These are phyloP conservation scores for Yamadazyma scolyti DNA, from an alignment of 805 yeast species.

Conservation along the genomic window DNA sequence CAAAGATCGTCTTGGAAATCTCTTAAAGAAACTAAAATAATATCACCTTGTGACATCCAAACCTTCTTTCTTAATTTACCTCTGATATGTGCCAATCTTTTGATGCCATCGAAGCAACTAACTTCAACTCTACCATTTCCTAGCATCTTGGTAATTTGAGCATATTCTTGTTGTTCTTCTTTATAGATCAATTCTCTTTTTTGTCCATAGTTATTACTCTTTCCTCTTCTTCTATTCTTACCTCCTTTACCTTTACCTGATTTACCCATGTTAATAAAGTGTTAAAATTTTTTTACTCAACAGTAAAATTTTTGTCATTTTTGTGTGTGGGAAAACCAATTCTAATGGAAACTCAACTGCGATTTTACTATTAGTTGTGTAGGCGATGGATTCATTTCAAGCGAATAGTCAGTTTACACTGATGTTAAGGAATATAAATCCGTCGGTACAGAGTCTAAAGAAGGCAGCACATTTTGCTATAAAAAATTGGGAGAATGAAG, in stretches of 20 bases:
- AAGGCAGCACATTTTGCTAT: slow-evolving; percentile 56
- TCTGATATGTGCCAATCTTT: slow-evolving; percentile 96
- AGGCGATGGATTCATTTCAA: slow-evolving; percentile 81
- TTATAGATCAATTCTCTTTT: slow-evolving; percentile 90
- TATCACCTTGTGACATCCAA: slow-evolving; percentile 99
- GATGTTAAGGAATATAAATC: slow-evolving; percentile 60
- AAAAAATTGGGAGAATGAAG: slow-evolving; percentile 55
- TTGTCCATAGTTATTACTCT: slow-evolving; percentile 86
- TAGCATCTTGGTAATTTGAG: slow-evolving; percentile 96
- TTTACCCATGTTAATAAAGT: slow-evolving; percentile 55
- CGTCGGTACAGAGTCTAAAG: slow-evolving; percentile 51
- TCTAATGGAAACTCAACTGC: too few relatives aligned
- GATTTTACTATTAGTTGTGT: too few relatives aligned
- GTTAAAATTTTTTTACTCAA: slow-evolving; percentile 4
- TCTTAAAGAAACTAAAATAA: slow-evolving; percentile 90
- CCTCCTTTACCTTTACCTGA: slow-evolving; percentile 80
- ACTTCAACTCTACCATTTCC: slow-evolving; percentile 98
- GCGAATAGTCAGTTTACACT: slow-evolving; percentile 74
- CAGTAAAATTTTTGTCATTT: slow-evolving; percentile 5
- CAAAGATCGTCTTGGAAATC: slow-evolving; percentile 98
- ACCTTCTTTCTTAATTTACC: slow-evolving; percentile 99
- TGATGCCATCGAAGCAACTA: slow-evolving; percentile 87
- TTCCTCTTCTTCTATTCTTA: slow-evolving; percentile 96
- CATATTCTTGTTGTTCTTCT: slow-evolving; percentile 98
- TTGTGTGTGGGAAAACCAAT: slow-evolving; percentile 2